Conservation (phyloP, 495 filamentous ascomycete genomes). For the Durotheca rogersii region DNA sequence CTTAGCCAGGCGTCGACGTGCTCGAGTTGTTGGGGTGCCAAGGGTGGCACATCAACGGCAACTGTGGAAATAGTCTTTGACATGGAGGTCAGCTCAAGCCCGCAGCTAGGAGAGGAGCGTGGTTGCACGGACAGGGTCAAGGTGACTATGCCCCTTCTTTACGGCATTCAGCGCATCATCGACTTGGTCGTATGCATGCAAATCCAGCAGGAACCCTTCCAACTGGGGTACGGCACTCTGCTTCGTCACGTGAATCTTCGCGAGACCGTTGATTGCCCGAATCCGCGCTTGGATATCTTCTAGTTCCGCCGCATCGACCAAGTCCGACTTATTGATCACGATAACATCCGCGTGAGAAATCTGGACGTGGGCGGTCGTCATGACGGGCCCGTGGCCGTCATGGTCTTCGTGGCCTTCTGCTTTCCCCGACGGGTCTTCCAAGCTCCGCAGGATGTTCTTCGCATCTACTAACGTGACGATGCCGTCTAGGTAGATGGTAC, state of each 20-base stretch:
- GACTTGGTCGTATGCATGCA: slow-evolving; percentile 89
- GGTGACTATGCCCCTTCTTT: slow-evolving; percentile 70
- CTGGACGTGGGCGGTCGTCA: slow-evolving; percentile 92
- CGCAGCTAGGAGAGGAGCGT: slow-evolving; percentile 2
- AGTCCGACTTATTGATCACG: slow-evolving; percentile 90
- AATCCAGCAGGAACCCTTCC: slow-evolving; percentile 80
- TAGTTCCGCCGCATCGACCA: slow-evolving; percentile 72
- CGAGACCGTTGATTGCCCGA: slow-evolving; percentile 82
- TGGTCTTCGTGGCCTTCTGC: slow-evolving; percentile 57
- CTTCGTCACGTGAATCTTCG: slow-evolving; percentile 77
- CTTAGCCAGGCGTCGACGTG: slow-evolving; percentile 80
- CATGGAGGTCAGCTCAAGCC: slow-evolving; percentile 17
- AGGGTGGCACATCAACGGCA: slow-evolving; percentile 60
- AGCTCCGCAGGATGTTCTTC: slow-evolving; percentile 77
- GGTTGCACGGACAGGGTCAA: slow-evolving; percentile 63
- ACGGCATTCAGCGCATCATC: slow-evolving; percentile 64
- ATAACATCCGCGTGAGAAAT: slow-evolving; percentile 97
- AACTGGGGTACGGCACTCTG: slow-evolving; percentile 77
- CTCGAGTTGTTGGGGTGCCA: slow-evolving; percentile 55
- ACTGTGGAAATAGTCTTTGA: slow-evolving; percentile 86
- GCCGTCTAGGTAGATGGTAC: slow-evolving; percentile 92
- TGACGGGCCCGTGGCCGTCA: slow-evolving; percentile 56
- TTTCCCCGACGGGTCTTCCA: slow-evolving; percentile 71
- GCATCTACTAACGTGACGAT: slow-evolving; percentile 96
- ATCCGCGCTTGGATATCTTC: slow-evolving; percentile 65